These are phyloP conservation scores for Mercurialis annua DNA, from an alignment of 345 rosid species.

Conservation along the genomic window DNA sequence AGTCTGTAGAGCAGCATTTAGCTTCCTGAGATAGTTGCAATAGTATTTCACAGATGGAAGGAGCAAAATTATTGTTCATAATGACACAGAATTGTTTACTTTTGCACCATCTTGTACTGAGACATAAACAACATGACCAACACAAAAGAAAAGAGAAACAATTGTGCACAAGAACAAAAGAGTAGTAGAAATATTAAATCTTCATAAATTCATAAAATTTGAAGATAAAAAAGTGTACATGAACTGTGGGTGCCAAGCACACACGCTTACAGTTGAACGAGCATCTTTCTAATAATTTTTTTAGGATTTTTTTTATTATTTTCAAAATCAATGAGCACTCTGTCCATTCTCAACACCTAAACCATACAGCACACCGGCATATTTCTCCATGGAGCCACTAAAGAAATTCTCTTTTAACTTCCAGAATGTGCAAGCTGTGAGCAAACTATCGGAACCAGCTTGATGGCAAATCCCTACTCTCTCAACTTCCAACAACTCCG, in stretches of 20 bases:
- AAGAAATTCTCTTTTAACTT: constrained; percentile 66
- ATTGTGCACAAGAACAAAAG: background rate
- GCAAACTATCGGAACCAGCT: constrained; percentile 83
- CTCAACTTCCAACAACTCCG: constrained; percentile 62
- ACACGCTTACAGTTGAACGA: constrained; percentile 18
- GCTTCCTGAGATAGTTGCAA: background rate
- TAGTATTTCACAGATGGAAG: background rate
- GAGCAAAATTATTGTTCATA: background rate
- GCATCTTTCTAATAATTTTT: constrained; percentile 8
- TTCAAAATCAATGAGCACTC: constrained; percentile 34
- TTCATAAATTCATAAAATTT: constrained; percentile 22
- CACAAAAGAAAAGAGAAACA: background rate
- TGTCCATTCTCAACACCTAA: constrained; percentile 68
- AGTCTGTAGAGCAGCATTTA: background rate
- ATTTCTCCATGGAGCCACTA: constrained; percentile 52
- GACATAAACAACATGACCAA: background rate
- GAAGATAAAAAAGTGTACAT: constrained; percentile 30
- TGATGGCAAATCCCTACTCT: constrained; percentile 71
- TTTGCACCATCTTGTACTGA: background rate
- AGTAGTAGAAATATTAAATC: background rate
- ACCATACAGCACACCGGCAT: constrained; percentile 74
- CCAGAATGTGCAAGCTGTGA: constrained; percentile 70
- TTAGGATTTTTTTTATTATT: constrained; percentile 14
- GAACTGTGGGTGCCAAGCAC: constrained; percentile 15
- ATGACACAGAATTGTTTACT: background rate